phyloP scores from a whole-genome alignment of 2,329 filamentous ascomycete species.

The Botrytis elliptica region DNA sequence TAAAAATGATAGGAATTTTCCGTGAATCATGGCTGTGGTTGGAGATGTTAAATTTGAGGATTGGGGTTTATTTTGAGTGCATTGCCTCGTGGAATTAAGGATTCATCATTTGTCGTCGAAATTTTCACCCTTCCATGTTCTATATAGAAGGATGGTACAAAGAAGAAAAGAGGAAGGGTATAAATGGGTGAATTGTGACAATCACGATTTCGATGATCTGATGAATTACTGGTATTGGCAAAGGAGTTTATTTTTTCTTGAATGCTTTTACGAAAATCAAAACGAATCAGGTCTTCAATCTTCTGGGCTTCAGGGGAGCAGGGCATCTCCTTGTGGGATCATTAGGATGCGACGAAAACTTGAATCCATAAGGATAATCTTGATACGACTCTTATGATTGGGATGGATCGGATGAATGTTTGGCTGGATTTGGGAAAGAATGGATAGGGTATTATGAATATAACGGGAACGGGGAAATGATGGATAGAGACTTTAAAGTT shows the following conservation, averaged over 20 bases:
- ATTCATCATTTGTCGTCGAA: background rate
- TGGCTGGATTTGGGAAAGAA: constrained; percentile 8
- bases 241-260: constrained; percentile 16
- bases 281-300: background rate
- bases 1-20: background rate
- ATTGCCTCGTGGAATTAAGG: background rate
- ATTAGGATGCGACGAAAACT: constrained; percentile 1
- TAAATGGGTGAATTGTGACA: background rate
- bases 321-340: background rate
- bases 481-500: background rate
- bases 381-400: constrained; percentile 11
- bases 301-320: background rate
- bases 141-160: constrained; percentile 4
- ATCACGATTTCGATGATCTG: constrained; percentile 16
- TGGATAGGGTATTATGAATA: constrained; percentile 14
- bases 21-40: background rate
- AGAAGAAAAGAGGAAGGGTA: constrained; percentile 7
- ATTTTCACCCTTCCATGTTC: background rate
- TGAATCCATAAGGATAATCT: background rate
- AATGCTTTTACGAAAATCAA: constrained; percentile 15
- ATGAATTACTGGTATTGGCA: constrained; percentile 13
- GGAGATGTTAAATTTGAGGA: background rate
- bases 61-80: background rate
- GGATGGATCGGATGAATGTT: constrained; percentile 7
- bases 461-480: constrained; percentile 2